Evolutionary conservation across 768 basidiomycete species (phyloP).

Genomic region (Mycena sanguinolenta): DNA sequence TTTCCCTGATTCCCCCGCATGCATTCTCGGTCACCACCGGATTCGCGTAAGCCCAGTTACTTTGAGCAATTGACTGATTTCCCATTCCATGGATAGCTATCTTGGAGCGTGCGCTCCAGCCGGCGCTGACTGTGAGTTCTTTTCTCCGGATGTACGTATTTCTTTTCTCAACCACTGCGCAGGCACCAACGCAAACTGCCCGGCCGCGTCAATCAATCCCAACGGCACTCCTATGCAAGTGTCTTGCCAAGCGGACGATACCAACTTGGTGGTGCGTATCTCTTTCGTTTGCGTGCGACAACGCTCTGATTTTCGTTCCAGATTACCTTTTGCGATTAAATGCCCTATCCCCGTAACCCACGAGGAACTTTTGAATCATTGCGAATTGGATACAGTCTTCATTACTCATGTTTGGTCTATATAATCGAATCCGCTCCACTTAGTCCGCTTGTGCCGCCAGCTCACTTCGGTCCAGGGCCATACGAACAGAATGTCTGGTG

Average conservation of each 20-base stretch:
- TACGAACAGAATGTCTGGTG: too few relatives aligned
- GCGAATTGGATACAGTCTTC: too few relatives aligned
- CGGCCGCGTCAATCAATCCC: conserved; percentile 46
- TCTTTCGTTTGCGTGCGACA: neutral
- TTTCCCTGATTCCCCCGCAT: conserved; percentile 50
- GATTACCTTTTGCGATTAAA: too few relatives aligned
- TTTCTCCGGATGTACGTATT: too few relatives aligned
- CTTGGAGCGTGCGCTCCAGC: conserved; percentile 44
- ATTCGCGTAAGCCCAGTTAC: conserved; percentile 34
- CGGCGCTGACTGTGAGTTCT: conserved; percentile 45
- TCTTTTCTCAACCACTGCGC: neutral
- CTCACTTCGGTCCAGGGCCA: too few relatives aligned
- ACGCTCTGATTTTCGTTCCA: neutral
- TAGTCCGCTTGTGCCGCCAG: too few relatives aligned
- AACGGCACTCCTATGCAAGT: conserved; percentile 48
- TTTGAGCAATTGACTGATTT: too few relatives aligned
- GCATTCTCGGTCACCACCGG: conserved; percentile 51
- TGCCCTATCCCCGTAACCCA: too few relatives aligned
- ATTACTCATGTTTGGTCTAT: too few relatives aligned
- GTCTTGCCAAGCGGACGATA: conserved; percentile 49
- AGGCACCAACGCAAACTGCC: conserved; percentile 48
- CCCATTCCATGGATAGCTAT: conserved; percentile 16
- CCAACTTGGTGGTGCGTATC: conserved; percentile 32
- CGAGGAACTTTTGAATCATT: too few relatives aligned
- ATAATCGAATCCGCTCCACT: too few relatives aligned